Evolutionary conservation across 1,284 basidiomycete genomes (phyloP).

Genomic region (Fomitopsis schrenkii): DNA sequence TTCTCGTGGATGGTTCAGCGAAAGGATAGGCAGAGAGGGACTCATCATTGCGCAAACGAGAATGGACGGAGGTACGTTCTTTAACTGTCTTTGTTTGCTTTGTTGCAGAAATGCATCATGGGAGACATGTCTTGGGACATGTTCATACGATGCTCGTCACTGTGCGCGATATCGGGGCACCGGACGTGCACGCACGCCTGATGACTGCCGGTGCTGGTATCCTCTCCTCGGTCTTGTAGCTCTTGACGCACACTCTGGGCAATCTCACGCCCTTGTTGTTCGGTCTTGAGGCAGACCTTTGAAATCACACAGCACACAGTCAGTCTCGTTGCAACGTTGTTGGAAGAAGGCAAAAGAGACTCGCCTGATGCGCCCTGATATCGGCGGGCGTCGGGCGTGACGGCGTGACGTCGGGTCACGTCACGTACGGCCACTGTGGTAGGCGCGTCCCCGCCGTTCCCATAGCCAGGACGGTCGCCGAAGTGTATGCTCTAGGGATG

Average conservation of each 20-base stretch:
- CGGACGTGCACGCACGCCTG: not conserved
- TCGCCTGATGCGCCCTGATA: conserved; percentile 2
- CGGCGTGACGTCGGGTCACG: conserved; percentile 1
- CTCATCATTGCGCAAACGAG: not conserved
- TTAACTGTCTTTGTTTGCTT: not conserved
- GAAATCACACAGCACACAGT: not conserved
- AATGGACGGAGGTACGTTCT: not conserved
- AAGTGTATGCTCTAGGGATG: not conserved
- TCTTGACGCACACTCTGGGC: not conserved
- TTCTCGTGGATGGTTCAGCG: not conserved
- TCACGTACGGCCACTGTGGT: not conserved
- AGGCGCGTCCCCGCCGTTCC: not conserved
- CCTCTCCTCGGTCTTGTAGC: not conserved
- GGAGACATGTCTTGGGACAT: not conserved
- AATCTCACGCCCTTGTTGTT: no score
- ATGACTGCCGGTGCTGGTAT: not conserved
- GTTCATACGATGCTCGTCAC: not conserved
- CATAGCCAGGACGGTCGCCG: not conserved
- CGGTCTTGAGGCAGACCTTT: not conserved
- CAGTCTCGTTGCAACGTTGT: not conserved
- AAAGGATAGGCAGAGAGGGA: not conserved
- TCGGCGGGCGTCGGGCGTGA: not conserved
- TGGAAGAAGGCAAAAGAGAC: not conserved
- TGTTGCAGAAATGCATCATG: not conserved
- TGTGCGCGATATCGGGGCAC: not conserved